phyloP scores from a whole-genome alignment of 345 rosid genomes.

The Dimocarpus longan region DNA sequence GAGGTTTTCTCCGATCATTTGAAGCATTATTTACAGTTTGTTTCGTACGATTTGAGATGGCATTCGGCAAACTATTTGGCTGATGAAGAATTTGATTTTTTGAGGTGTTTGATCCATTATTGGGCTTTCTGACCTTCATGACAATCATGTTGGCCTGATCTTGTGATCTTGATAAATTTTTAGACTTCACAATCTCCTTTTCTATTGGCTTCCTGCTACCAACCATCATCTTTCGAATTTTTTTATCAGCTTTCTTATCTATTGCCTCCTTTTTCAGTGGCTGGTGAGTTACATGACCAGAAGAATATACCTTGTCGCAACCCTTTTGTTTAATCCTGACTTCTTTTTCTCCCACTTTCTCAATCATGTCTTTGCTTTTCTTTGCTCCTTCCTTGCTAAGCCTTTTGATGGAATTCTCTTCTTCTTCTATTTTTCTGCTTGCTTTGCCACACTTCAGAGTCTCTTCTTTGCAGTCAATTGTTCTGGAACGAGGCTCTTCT shows the following conservation, averaged over 20 bases:
- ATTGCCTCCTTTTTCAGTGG: constrained; percentile 32
- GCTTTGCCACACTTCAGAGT: constrained; percentile 16
- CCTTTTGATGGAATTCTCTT: constrained; percentile 28
- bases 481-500: constrained; percentile 39
- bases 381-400: constrained; percentile 36
- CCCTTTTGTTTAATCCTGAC: constrained; percentile 33
- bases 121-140: constrained; percentile 37
- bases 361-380: constrained; percentile 24
- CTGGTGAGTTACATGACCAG: constrained; percentile 24
- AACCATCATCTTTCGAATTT: constrained; percentile 33
- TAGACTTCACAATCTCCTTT: constrained; percentile 40
- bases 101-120: constrained; percentile 29
- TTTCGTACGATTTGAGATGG: constrained; percentile 25
- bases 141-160: constrained; percentile 41
- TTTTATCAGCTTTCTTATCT: constrained; percentile 35
- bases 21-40: constrained; percentile 16
- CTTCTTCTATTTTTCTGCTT: constrained; percentile 23
- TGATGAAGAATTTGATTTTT: constrained; percentile 28
- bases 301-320: constrained; percentile 37
- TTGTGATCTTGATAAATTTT: constrained; percentile 36
- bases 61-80: constrained; percentile 21
- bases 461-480: constrained; percentile 32
- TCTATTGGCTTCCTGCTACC: constrained; percentile 35
- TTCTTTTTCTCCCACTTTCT: constrained; percentile 40
- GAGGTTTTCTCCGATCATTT: constrained; percentile 30